Evolutionary conservation across 306 rosid genomes (phyloP).

Genomic region (Cercis canadensis): DNA sequence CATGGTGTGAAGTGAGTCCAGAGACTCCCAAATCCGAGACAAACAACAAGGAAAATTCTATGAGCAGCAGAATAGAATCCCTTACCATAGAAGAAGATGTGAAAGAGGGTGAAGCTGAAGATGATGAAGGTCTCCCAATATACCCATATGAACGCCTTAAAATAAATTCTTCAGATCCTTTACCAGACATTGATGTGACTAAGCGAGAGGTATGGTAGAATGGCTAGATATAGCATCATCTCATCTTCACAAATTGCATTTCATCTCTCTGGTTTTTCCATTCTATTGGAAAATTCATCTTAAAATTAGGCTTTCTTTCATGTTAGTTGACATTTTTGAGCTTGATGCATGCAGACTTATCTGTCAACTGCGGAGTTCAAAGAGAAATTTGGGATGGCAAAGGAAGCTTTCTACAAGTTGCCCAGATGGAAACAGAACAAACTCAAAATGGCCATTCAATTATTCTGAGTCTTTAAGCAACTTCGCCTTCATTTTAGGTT

Average conservation of each 20-base stretch:
- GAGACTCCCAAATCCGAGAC: constrained; percentile 51
- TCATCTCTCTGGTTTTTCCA: not conserved
- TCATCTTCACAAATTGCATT: constrained; percentile 1
- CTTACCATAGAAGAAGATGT: constrained; percentile 82
- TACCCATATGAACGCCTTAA: constrained; percentile 77
- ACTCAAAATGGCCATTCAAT: constrained; percentile 84
- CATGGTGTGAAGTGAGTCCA: constrained; percentile 51
- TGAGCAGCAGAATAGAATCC: constrained; percentile 63
- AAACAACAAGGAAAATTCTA: constrained; percentile 52
- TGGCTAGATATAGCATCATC: constrained; percentile 10
- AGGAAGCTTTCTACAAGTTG: constrained; percentile 73
- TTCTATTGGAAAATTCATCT: constrained; percentile 15
- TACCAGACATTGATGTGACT: constrained; percentile 81
- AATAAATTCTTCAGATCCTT: constrained; percentile 68
- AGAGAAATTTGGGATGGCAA: constrained; percentile 76
- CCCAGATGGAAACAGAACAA: constrained; percentile 99
- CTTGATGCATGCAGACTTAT: constrained; percentile 72
- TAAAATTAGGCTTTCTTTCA: constrained; percentile 13
- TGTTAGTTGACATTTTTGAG: constrained; percentile 39
- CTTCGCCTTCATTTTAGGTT: constrained; percentile 44
- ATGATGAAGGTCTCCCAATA: constrained; percentile 72
- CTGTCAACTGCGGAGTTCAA: constrained; percentile 83
- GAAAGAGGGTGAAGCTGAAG: constrained; percentile 90
- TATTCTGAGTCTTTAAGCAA: constrained; percentile 63
- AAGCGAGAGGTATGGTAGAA: constrained; percentile 81